Percentiles rank a stretch among this genome's conserved stretches.
phyloP scores from a whole-genome alignment of 129 eudicot genomes.

The Centrapalus pauciflorus region DNA sequence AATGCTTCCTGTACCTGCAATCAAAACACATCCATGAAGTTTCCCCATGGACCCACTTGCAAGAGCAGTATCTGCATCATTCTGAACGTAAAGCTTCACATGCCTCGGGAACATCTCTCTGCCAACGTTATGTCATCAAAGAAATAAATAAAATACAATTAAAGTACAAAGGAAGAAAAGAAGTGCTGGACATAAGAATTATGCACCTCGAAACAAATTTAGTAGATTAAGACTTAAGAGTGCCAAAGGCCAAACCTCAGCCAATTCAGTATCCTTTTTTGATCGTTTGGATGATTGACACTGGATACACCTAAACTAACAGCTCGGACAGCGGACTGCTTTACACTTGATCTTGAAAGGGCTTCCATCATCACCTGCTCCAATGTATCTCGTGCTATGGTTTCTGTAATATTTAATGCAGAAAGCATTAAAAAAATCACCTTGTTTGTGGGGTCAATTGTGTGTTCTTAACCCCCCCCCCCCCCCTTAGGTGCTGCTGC shows the following conservation, averaged over 20 bases:
- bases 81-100: slow-evolving; percentile 65
- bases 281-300: slow-evolving; percentile 80
- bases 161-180: not conserved
- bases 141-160: too few relatives aligned
- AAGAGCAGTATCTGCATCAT: slow-evolving; percentile 88
- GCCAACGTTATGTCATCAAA: slow-evolving; percentile 17
- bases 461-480: too few relatives aligned
- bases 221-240: not conserved
- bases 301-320: slow-evolving; percentile 83
- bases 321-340: slow-evolving; percentile 61
- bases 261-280: slow-evolving; percentile 63
- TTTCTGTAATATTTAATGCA: slow-evolving; percentile 37
- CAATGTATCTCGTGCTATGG: slow-evolving; percentile 57
- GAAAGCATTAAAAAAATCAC: not conserved
- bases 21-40: slow-evolving; percentile 78
- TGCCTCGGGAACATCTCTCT: slow-evolving; percentile 56
- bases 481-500: too few relatives aligned
- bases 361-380: slow-evolving; percentile 71
- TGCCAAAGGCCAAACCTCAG: slow-evolving; percentile 44
- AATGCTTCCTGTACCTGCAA: slow-evolving; percentile 77
- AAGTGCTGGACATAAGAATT: not conserved
- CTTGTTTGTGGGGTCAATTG: too few relatives aligned
- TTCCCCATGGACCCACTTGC: slow-evolving; percentile 86
- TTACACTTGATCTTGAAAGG: slow-evolving; percentile 50
- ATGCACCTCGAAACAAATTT: not conserved